Evolutionary conservation across 2,329 filamentous ascomycete genomes (phyloP).

Genomic region (Daldinia sp.): DNA sequence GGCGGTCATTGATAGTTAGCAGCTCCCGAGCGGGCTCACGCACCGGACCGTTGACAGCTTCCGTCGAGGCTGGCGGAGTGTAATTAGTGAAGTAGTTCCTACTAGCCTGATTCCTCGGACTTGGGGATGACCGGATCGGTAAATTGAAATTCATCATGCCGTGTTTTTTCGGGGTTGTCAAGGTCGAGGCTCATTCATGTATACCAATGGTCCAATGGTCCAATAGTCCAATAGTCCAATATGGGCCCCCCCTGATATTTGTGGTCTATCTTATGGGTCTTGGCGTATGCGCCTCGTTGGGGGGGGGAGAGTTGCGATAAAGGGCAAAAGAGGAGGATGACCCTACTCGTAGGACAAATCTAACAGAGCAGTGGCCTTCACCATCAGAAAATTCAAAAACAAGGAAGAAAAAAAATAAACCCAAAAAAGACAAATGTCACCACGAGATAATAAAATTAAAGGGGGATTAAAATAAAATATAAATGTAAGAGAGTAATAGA

Average conservation of each 20-base stretch:
- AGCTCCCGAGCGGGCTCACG: constrained; percentile 64
- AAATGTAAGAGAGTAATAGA: constrained; percentile 3
- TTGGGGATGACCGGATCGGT: constrained; percentile 57
- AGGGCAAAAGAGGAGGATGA: not conserved
- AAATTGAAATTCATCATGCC: constrained; percentile 59
- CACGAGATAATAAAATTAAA: not conserved
- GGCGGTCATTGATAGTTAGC: constrained; percentile 63
- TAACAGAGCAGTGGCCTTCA: not conserved
- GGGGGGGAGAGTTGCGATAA: not conserved
- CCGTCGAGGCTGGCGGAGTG: constrained; percentile 64
- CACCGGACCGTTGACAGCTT: constrained; percentile 69
- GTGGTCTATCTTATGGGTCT: not conserved
- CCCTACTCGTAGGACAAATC: not conserved
- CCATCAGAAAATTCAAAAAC: no score
- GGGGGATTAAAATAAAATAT: constrained; percentile 2
- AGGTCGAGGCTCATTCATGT: constrained; percentile 26
- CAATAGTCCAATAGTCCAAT: not conserved
- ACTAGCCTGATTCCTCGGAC: constrained; percentile 63
- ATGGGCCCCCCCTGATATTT: constrained; percentile 2
- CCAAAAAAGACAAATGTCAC: not conserved
- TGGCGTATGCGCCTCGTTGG: constrained; percentile 5
- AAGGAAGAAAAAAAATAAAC: not conserved
- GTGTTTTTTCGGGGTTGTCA: constrained; percentile 16
- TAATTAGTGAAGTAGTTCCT: constrained; percentile 65
- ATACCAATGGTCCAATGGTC: not conserved